Conservation (phyloP, 140 eudicot species). For the Bidens hawaiensis region DNA sequence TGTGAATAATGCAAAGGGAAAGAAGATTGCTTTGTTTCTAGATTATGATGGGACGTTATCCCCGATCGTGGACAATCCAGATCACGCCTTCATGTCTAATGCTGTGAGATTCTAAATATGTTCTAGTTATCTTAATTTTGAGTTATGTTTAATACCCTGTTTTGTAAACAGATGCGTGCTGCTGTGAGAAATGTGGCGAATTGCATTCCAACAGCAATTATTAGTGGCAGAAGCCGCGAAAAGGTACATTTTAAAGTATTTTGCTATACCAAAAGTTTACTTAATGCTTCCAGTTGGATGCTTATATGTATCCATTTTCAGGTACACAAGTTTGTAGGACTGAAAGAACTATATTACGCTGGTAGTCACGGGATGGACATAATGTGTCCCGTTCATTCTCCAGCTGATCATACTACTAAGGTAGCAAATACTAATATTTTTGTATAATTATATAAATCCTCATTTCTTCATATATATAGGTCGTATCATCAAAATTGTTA, state of each 20-base stretch:
- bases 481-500: slow-evolving; percentile 13
- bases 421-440: slow-evolving; percentile 16
- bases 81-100: no score
- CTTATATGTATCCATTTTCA: slow-evolving; percentile 19
- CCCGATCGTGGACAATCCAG: no score
- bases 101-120: slow-evolving; percentile 40
- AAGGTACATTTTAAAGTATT: slow-evolving; percentile 47
- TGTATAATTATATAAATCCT: not conserved
- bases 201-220: slow-evolving; percentile 82
- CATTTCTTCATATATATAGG: not conserved
- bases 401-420: slow-evolving; percentile 39
- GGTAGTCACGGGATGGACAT: slow-evolving; percentile 99
- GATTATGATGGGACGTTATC: slow-evolving; percentile 98
- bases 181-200: no score
- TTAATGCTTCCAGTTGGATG: not conserved
- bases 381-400: slow-evolving; percentile 60
- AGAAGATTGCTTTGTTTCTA: no score
- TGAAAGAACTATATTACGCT: slow-evolving; percentile 74
- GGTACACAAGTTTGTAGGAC: slow-evolving; percentile 76
- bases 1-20: no score
- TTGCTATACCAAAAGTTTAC: not conserved
- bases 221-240: slow-evolving; percentile 92
- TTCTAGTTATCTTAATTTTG: not conserved
- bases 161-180: slow-evolving; percentile 62
- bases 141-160: not conserved